Base-by-base conservation (phyloP, 768 basidiomycete genomes). In the Russula olivacea region DNA sequence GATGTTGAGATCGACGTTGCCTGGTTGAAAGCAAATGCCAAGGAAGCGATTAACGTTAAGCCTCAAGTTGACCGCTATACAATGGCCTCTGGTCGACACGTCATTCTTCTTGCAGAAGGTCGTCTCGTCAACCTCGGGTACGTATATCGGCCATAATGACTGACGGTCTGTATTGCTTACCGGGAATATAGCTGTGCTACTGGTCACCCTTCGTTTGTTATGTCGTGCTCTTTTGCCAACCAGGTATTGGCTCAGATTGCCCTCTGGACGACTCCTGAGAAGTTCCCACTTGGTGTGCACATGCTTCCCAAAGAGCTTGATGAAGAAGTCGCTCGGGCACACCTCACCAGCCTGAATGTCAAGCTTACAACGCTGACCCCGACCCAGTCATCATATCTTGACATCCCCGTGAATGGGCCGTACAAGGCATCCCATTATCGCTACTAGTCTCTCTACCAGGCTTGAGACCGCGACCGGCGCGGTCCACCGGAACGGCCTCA, bases 191-290 rank as follows among this genome's bases (percentile, higher is more conserved):
- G 88, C 59, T 98, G 96, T 76, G 96, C 93, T 45, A 98, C 96
- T 69, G 96, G 96, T 61, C 96, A 99, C 78, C 96, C 97, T 40
- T 98, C 96, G 49, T 98, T 95, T 77, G 97, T 99, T 79, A 99
- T 99, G 97, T 98, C 96, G 19, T 98, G 95, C 82, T 99, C 97
- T 48, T 99, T 99, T 82, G 78, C 93, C 74, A 99, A 99, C 84
- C 97, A 99, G 78, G 91, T 94, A 66, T 83, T 99, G 71, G 96
- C 96, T 34, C 95, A 97, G 79, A 98, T 99, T 72, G 95, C 93
- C 25, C 87, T 99, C 74, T 99, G 93, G 93, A 95, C 91, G 49
- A 91, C 86, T 68, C 85, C 88, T 38, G 86, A 87, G 76, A 86
- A 88, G 73, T 98, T 98, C 86, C 89, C 91, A 55, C 83, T 98